phyloP scores from a whole-genome alignment of 2,329 filamentous ascomycete species.

The Beauveria sp. region DNA sequence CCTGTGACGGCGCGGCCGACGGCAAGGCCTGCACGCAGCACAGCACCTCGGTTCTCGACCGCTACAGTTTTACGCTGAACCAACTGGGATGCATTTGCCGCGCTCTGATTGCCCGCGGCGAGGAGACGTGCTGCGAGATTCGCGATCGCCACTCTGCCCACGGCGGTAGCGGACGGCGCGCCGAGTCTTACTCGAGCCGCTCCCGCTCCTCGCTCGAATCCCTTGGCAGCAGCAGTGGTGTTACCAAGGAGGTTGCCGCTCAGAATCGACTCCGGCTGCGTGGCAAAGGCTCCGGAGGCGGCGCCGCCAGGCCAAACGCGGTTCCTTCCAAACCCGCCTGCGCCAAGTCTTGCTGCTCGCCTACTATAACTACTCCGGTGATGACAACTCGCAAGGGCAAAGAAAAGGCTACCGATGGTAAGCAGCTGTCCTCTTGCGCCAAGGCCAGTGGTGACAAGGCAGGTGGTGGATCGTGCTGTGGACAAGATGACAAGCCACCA shows the following conservation, averaged over 20 bases:
- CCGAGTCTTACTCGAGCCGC: neutral
- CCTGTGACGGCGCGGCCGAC: constrained; percentile 14
- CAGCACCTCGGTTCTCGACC: constrained; percentile 23
- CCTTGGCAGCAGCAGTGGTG: neutral
- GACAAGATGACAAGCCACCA: neutral
- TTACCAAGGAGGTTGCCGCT: constrained; percentile 4
- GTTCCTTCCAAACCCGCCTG: neutral
- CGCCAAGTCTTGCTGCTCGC: neutral
- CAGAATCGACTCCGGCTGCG: constrained; percentile 12
- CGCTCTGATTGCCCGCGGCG: constrained; percentile 40
- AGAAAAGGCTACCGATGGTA: neutral
- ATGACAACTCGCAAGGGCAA: neutral
- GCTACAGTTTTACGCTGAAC: constrained; percentile 35
- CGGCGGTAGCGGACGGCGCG: constrained; percentile 15
- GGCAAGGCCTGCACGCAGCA: constrained; percentile 32
- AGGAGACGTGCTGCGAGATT: constrained; percentile 40
- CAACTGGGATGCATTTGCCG: constrained; percentile 48
- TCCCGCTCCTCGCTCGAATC: neutral
- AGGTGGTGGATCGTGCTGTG: neutral
- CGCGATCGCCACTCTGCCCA: constrained; percentile 16
- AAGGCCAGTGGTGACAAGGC: neutral
- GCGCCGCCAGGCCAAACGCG: neutral
- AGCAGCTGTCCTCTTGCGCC: neutral
- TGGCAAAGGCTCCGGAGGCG: constrained; percentile 14
- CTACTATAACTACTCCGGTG: neutral